phyloP scores from a whole-genome alignment of 2,329 filamentous ascomycete species.

The Hypoxylon sp. region DNA sequence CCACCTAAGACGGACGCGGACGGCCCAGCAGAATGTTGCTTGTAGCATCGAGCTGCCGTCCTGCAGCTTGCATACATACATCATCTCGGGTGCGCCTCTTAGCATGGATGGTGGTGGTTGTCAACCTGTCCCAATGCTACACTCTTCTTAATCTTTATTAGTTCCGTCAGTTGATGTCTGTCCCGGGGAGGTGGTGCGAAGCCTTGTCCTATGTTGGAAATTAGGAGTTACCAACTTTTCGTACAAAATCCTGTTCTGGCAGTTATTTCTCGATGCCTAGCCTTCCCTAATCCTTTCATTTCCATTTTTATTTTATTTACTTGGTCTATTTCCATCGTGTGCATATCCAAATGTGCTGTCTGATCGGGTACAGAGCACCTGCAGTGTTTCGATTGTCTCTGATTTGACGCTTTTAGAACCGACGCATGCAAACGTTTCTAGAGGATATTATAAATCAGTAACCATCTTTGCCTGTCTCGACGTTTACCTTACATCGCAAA shows the following conservation, averaged over 20 bases:
- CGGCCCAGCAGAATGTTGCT: constrained; percentile 12
- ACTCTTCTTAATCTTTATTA: constrained; percentile 18
- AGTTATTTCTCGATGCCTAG: constrained; percentile 18
- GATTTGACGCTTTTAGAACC: too few relatives aligned
- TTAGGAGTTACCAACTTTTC: constrained; percentile 13
- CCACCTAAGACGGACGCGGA: constrained; percentile 20
- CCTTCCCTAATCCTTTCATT: constrained; percentile 28
- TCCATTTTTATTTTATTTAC: too few relatives aligned
- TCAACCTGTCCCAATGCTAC: constrained; percentile 16
- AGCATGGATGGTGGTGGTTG: constrained; percentile 22
- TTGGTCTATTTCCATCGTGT: constrained; percentile 12
- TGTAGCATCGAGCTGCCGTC: constrained; percentile 26
- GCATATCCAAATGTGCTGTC: constrained; percentile 11
- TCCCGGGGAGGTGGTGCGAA: constrained; percentile 26
- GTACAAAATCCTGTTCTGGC: constrained; percentile 19
- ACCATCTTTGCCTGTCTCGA: too few relatives aligned
- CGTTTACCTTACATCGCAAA: constrained; percentile 2
- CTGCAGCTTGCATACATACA: constrained; percentile 22
- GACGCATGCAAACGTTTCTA: constrained; percentile 15
- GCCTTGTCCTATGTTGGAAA: constrained; percentile 9
- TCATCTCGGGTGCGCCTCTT: constrained; percentile 24
- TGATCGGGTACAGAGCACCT: constrained; percentile 5
- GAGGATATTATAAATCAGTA: constrained; percentile 7
- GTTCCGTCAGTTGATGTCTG: too few relatives aligned
- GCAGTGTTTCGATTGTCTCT: too few relatives aligned